Conservation (phyloP, 495 filamentous ascomycete genomes). For the Cudoniella acicularis region DNA sequence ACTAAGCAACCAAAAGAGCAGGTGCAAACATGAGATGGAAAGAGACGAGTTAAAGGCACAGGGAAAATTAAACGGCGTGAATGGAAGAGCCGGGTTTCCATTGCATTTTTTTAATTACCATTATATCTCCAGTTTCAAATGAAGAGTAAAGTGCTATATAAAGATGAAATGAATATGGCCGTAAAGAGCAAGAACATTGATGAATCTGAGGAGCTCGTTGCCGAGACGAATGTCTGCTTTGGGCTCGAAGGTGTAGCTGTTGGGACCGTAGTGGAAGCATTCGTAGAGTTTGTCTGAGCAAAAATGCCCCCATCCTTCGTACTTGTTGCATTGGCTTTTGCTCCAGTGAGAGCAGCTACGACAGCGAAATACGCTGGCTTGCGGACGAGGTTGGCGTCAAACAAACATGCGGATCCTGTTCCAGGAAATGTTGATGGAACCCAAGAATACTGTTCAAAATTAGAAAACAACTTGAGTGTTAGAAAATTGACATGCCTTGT, state of each 20-base stretch:
- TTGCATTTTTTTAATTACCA: not conserved
- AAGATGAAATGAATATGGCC: not conserved
- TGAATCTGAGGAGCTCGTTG: not conserved
- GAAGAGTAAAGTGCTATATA: not conserved
- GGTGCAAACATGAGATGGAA: no score
- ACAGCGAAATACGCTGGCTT: conserved; percentile 52
- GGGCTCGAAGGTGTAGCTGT: not conserved
- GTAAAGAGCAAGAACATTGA: not conserved
- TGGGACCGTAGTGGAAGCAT: not conserved
- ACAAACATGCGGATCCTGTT: conserved; percentile 49
- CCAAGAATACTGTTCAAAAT: conserved; percentile 45
- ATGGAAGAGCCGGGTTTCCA: no score
- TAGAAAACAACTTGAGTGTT: not conserved
- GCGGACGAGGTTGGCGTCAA: conserved; percentile 49
- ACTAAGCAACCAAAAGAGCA: no score
- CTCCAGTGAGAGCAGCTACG: conserved; percentile 21
- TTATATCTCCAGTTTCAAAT: not conserved
- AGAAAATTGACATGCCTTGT: conserved; percentile 23
- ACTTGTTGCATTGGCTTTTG: not conserved
- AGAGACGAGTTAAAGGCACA: no score
- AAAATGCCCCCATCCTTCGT: not conserved
- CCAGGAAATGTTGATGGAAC: conserved; percentile 52
- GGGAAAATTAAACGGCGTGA: no score
- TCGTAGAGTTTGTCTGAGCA: not conserved
- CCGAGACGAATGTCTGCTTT: not conserved